Conservation (phyloP, 352 stramenopile genomes). For the Phytophthora quininea region DNA sequence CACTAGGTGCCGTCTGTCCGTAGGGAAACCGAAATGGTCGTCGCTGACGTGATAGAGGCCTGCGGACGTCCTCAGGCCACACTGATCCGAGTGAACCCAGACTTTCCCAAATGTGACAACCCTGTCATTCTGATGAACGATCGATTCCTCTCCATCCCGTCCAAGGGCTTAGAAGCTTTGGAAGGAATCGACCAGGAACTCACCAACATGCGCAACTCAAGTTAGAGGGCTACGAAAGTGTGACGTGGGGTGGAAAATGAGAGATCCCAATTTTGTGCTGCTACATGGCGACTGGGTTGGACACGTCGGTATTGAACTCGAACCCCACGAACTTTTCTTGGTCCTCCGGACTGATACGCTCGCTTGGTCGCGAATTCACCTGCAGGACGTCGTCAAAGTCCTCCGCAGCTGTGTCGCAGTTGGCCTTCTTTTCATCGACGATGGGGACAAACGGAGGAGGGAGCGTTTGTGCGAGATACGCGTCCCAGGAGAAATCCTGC, state of each 20-base stretch:
- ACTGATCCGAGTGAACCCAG: constrained; percentile 82
- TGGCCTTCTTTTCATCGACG: constrained; percentile 64
- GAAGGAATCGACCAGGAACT: constrained; percentile 58
- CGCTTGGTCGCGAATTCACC: constrained; percentile 34
- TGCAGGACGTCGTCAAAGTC: constrained; percentile 75
- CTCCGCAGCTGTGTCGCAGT: constrained; percentile 62
- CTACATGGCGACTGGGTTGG: constrained; percentile 30
- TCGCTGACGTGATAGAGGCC: constrained; percentile 66
- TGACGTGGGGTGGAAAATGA: neutral
- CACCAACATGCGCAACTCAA: constrained; percentile 6
- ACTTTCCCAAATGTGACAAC: constrained; percentile 64
- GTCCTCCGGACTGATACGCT: constrained; percentile 48
- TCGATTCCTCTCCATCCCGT: constrained; percentile 51
- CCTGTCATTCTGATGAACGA: constrained; percentile 47
- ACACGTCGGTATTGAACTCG: constrained; percentile 60
- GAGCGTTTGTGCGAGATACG: constrained; percentile 43
- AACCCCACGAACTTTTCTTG: constrained; percentile 59
- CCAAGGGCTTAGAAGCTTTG: constrained; percentile 62
- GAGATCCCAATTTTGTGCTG: neutral
- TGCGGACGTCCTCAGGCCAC: constrained; percentile 57
- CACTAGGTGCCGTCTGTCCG: constrained; percentile 79
- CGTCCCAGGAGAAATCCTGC: constrained; percentile 57
- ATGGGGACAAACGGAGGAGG: constrained; percentile 51
- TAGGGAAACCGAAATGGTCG: constrained; percentile 82
- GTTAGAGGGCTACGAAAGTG: neutral